Evolutionary conservation across 768 basidiomycete genomes (phyloP).

Genomic region (Tremella yokohamensis): DNA sequence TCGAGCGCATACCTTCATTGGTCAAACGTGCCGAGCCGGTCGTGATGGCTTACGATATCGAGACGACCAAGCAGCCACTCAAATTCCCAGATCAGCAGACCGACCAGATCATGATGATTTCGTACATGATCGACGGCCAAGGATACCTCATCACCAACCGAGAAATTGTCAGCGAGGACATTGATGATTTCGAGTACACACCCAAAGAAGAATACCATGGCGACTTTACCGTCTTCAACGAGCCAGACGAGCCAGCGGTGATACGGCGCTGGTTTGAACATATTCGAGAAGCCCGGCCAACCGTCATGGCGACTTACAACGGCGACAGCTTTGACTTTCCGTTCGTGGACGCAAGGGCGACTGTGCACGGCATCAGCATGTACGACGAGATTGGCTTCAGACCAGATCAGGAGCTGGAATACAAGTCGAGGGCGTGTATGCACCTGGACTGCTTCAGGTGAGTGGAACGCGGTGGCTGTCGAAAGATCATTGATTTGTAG

Average conservation of each 20-base stretch:
- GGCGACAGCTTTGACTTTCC: constrained; percentile 99
- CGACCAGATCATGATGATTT: constrained; percentile 99
- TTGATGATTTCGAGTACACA: constrained; percentile 98
- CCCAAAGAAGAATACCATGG: constrained; percentile 97
- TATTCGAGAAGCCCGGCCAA: constrained; percentile 87
- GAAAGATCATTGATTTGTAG: constrained; percentile 22
- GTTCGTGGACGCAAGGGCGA: constrained; percentile 80
- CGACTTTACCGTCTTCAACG: constrained; percentile 92
- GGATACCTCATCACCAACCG: constrained; percentile 96
- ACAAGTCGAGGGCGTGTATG: constrained; percentile 82
- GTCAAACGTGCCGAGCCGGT: constrained; percentile 99
- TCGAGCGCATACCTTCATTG: constrained; percentile 69
- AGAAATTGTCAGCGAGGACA: constrained; percentile 94
- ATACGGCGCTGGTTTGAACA: constrained; percentile 89
- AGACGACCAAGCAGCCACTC: constrained; percentile 98
- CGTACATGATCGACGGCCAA: constrained; percentile 93
- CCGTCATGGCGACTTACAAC: constrained; percentile 97
- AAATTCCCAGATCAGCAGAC: constrained; percentile 95
- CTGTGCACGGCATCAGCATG: constrained; percentile 91
- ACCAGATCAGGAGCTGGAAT: constrained; percentile 89
- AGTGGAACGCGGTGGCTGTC: constrained; percentile 15
- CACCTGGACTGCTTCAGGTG: constrained; percentile 98
- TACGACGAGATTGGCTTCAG: constrained; percentile 89
- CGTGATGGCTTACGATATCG: constrained; percentile 98
- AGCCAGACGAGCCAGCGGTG: constrained; percentile 80